phyloP scores from a whole-genome alignment of 1,139 yeast species.

The Suhomyces bribrorum region DNA sequence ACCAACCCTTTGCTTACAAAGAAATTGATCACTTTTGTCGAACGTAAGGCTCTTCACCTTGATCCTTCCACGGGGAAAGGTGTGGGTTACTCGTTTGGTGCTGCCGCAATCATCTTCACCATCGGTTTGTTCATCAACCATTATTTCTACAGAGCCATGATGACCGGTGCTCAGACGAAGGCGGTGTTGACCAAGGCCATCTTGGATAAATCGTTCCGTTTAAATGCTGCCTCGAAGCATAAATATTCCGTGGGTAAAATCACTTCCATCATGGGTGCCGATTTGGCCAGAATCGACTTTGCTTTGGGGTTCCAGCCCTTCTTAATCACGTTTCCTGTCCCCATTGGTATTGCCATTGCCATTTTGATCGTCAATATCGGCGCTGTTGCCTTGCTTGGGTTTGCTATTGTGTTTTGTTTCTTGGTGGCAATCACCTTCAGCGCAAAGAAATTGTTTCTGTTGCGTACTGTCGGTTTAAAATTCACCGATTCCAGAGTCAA shows the following conservation, averaged over 20 bases:
- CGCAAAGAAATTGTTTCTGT: slow-evolving; percentile 40
- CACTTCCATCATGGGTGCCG: slow-evolving; percentile 68
- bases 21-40: slow-evolving; percentile 44
- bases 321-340: slow-evolving; percentile 61
- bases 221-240: slow-evolving; percentile 30
- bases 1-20: slow-evolving; percentile 38
- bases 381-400: slow-evolving; percentile 68
- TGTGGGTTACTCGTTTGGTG: slow-evolving; percentile 32
- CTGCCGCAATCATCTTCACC: slow-evolving; percentile 24
- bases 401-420: slow-evolving; percentile 37
- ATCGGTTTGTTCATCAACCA: slow-evolving; percentile 58
- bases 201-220: slow-evolving; percentile 33
- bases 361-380: slow-evolving; percentile 72
- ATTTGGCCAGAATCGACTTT: slow-evolving; percentile 75
- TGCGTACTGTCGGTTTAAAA: slow-evolving; percentile 45
- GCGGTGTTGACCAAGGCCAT: slow-evolving; percentile 38
- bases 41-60: slow-evolving; percentile 27
- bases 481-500: slow-evolving; percentile 63
- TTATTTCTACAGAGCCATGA: slow-evolving; percentile 58
- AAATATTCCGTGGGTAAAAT: slow-evolving; percentile 34
- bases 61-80: slow-evolving; percentile 30
- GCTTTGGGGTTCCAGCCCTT: slow-evolving; percentile 73
- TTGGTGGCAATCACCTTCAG: slow-evolving; percentile 41
- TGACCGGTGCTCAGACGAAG: slow-evolving; percentile 41
- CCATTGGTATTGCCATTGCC: slow-evolving; percentile 59